Percentiles rank a stretch among this genome's conserved stretches.
These are phyloP conservation scores for Perkinsus chesapeaki DNA, from an alignment of 169 alveolate species.

Conservation along the genomic window DNA sequence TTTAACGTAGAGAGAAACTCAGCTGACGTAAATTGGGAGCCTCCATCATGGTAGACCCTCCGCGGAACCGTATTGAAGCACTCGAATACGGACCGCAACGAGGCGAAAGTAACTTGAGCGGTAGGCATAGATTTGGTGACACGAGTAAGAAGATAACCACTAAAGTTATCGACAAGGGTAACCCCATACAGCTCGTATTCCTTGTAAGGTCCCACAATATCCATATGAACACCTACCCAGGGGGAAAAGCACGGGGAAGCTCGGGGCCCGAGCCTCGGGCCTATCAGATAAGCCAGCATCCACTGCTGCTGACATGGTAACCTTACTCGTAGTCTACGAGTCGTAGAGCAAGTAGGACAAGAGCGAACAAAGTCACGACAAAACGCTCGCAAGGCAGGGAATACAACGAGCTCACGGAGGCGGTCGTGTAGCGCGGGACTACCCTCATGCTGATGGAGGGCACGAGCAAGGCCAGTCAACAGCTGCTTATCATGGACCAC, in stretches of 20 bases:
- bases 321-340: no score
- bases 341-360: not conserved
- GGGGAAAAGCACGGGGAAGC: not conserved
- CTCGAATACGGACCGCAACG: not conserved
- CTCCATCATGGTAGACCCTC: not conserved
- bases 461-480: not conserved
- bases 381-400: not conserved
- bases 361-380: not conserved
- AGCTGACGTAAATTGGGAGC: not conserved
- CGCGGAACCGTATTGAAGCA: not conserved
- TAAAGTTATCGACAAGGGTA: not conserved
- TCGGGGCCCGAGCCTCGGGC: no score
- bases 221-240: not conserved
- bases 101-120: not conserved
- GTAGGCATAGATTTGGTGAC: not conserved
- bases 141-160: not conserved
- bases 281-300: not conserved
- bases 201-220: not conserved
- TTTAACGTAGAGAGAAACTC: not conserved
- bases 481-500: not conserved
- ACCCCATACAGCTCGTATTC: not conserved
- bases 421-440: not conserved
- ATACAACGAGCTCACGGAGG: not conserved
- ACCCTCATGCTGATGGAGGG: not conserved
- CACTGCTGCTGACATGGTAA: not conserved